Evolutionary conservation across 768 basidiomycete genomes (phyloP).

Genomic region (Mycena rebaudengoi): DNA sequence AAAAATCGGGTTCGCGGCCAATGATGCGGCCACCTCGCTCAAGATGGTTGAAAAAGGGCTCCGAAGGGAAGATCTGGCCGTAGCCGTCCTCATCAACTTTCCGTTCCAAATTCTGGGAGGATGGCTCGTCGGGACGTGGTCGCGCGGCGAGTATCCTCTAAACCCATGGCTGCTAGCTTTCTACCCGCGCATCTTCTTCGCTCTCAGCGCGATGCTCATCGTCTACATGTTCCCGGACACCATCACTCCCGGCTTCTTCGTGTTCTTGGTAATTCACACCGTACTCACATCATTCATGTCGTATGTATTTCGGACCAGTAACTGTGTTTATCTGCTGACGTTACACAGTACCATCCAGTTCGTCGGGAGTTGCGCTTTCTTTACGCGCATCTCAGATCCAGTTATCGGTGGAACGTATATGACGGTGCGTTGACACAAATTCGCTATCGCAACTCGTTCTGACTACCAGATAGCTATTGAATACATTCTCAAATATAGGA

Average conservation of each 20-base stretch:
- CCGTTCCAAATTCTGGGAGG: conserved; percentile 97
- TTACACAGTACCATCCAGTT: conserved; percentile 89
- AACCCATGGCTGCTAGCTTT: conserved; percentile 92
- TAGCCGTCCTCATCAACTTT: conserved; percentile 96
- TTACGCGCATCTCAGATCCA: conserved; percentile 95
- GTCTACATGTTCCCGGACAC: conserved; percentile 88
- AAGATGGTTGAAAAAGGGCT: conserved; percentile 98
- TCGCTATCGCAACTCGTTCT: neutral
- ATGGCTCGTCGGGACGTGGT: conserved; percentile 94
- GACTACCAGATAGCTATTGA: conserved; percentile 69
- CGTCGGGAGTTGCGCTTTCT: conserved; percentile 98
- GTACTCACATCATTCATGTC: conserved; percentile 85
- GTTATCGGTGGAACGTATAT: conserved; percentile 99
- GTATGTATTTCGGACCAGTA: conserved; percentile 53
- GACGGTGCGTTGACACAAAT: conserved; percentile 73
- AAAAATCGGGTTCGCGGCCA: conserved; percentile 94
- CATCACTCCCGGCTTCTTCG: conserved; percentile 78
- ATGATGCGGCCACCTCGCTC: conserved; percentile 88
- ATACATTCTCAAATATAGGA: conserved; percentile 95
- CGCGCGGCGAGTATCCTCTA: conserved; percentile 80
- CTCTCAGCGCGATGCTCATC: conserved; percentile 74
- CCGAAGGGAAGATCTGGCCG: conserved; percentile 92
- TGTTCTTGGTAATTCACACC: conserved; percentile 81
- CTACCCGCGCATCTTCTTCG: conserved; percentile 85
- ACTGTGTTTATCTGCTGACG: neutral